Percentiles rank a stretch among this genome's conserved stretches.
These are phyloP conservation scores for Acanthochlamys bracteata DNA, from an alignment of 106 monocot species.

Conservation along the genomic window DNA sequence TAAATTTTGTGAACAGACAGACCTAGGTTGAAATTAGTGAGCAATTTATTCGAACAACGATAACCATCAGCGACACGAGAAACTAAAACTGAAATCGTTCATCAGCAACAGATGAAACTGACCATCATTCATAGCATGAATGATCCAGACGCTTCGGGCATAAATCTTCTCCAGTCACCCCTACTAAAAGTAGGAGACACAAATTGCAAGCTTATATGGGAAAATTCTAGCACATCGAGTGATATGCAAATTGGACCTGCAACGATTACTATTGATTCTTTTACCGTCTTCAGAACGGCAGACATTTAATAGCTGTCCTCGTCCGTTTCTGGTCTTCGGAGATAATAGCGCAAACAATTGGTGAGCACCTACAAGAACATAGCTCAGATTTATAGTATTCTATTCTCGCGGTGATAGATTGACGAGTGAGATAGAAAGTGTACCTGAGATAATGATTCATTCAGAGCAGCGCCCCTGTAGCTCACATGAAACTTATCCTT, in stretches of 20 bases:
- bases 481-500: slow-evolving; percentile 97
- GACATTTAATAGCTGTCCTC: slow-evolving; percentile 55
- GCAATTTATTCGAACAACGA: no score
- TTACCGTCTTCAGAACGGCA: neutral
- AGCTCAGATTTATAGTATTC: neutral
- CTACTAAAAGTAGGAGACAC: no score
- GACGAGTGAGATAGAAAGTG: neutral
- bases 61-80: no score
- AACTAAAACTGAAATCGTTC: no score
- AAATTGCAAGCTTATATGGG: no score
- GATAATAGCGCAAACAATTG: slow-evolving; percentile 56
- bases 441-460: slow-evolving; percentile 70
- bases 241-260: neutral
- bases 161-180: no score
- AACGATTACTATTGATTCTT: neutral
- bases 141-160: no score
- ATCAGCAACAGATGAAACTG: no score
- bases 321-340: slow-evolving; percentile 62
- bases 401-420: neutral
- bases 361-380: slow-evolving; percentile 34
- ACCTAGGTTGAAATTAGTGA: no score
- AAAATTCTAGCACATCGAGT: neutral
- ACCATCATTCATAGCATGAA: no score
- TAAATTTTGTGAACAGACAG: no score
- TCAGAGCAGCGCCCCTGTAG: slow-evolving; percentile 79